Evolutionary conservation across 2,329 filamentous ascomycete species (phyloP), one percentile per base, ranked within the genome.

Genomic region (Proliferodiscus dingleyae): DNA sequence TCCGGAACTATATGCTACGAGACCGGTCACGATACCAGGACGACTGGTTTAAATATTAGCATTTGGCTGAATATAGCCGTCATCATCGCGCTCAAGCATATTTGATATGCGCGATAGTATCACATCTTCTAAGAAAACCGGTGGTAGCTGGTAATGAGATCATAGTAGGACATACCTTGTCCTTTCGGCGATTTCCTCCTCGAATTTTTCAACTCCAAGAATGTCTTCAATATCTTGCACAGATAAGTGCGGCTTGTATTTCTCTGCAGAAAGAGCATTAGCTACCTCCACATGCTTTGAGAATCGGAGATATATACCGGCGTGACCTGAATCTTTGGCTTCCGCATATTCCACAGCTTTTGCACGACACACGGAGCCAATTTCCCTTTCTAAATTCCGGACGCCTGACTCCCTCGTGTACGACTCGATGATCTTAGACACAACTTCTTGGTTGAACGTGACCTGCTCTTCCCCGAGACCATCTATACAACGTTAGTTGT

Each of bases 351-450:
- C 87, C 16, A 98, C 93, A 2, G 93, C 93, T 71, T 96, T 96
- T 58, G 87, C 85, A 50, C 93, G 88, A 66, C 93, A 96, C 30
- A 98, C 89, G 13, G 87, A 88, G 32, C 91, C 91, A 58, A 98
- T 85, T 67, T 98, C 93, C 50, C 93, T 87, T 69, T 98, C 93
- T 18, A 98, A 77, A 61, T 95, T 97, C 57, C 93, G 89, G 24
- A 98, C 93, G 32, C 93, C 93, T 42, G 91, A 87, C 68, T 98
- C 93, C 52, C 91, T 89, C 32, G 93, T 98, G 71, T 98, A 98
- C 22, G 86, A 85, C 60, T 93, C 93, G 59, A 97, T 97, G 55
- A 96, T 89, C 66, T 94, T 95, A 66, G 91, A 89, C 46, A 98
- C 78, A 3, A 96, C 90, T 24, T 91, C 86, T 49, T 88, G 83